phyloP scores from a whole-genome alignment of 2,329 filamentous ascomycete species.

The Colletotrichum spinosum region DNA sequence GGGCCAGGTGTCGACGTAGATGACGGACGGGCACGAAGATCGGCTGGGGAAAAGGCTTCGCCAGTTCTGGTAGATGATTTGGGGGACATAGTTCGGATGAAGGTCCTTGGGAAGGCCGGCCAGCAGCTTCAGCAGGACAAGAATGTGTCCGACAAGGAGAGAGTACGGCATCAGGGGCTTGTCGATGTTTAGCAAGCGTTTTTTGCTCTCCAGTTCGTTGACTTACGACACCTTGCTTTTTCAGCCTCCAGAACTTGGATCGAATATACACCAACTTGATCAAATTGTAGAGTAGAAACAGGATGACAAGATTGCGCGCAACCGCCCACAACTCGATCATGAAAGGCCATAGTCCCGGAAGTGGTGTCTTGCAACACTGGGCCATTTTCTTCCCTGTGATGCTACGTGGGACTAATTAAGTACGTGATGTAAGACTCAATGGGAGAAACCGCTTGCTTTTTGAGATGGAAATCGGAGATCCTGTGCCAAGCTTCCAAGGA shows the following conservation, averaged over 20 bases:
- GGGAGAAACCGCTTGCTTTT: no score
- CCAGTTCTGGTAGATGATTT: slow-evolving; percentile 31
- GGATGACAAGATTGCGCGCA: neutral
- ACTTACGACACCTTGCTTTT: slow-evolving; percentile 20
- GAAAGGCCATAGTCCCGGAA: neutral
- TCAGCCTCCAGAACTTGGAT: slow-evolving; percentile 11
- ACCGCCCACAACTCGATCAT: neutral
- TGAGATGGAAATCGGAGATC: no score
- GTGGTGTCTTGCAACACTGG: no score
- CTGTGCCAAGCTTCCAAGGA: no score
- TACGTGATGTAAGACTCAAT: no score
- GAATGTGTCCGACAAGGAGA: slow-evolving; percentile 26
- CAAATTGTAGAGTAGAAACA: neutral
- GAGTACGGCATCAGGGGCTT: slow-evolving; percentile 36
- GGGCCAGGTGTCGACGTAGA: slow-evolving; percentile 47
- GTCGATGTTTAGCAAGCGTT: neutral
- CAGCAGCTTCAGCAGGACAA: slow-evolving; percentile 13
- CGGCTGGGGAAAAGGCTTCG: slow-evolving; percentile 35
- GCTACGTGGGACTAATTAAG: no score
- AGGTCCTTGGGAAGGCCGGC: slow-evolving; percentile 14
- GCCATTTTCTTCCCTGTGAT: no score
- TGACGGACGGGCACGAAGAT: slow-evolving; percentile 43
- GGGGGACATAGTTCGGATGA: slow-evolving; percentile 24
- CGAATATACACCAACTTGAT: slow-evolving; percentile 17
- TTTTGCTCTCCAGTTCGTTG: neutral